These are phyloP conservation scores for Glarea lozoyensis DNA, from an alignment of 495 filamentous ascomycete species.

Conservation along the genomic window DNA sequence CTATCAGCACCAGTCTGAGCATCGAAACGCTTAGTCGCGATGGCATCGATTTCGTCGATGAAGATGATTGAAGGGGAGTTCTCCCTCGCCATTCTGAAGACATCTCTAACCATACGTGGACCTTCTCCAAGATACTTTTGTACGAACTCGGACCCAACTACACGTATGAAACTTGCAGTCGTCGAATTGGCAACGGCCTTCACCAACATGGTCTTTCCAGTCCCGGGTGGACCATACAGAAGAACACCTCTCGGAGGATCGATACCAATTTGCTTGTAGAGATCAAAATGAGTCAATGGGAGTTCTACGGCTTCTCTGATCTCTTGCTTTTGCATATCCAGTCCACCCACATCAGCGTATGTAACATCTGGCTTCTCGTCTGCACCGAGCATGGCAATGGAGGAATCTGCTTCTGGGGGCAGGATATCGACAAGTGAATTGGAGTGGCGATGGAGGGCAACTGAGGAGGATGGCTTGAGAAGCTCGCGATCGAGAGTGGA, in stretches of 20 bases:
- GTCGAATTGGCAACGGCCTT: conserved; percentile 98
- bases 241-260: conserved; percentile 94
- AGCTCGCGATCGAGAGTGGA: conserved; percentile 97
- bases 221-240: conserved; percentile 92
- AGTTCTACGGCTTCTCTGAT: conserved; percentile 96
- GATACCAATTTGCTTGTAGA: conserved; percentile 81
- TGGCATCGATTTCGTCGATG: conserved; percentile 98
- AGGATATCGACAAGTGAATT: conserved; percentile 98
- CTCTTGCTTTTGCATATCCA: conserved; percentile 99
- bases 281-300: conserved; percentile 91
- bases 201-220: conserved; percentile 98
- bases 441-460: conserved; percentile 94
- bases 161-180: conserved; percentile 95
- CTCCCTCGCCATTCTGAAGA: conserved; percentile 98
- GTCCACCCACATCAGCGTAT: conserved; percentile 92
- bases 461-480: conserved; percentile 94
- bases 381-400: conserved; percentile 93
- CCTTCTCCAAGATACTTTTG: conserved; percentile 98
- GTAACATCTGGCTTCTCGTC: conserved; percentile 98
- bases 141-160: conserved; percentile 96
- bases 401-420: conserved; percentile 94
- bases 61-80: conserved; percentile 98
- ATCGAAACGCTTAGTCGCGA: conserved; percentile 98
- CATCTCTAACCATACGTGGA: conserved; percentile 96
- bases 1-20: conserved; percentile 95